A percentile compares a stretch with the other conserved stretches of the same genome.
Evolutionary conservation across 345 rosid genomes (phyloP).

Genomic region (Abelmoschus esculentus): DNA sequence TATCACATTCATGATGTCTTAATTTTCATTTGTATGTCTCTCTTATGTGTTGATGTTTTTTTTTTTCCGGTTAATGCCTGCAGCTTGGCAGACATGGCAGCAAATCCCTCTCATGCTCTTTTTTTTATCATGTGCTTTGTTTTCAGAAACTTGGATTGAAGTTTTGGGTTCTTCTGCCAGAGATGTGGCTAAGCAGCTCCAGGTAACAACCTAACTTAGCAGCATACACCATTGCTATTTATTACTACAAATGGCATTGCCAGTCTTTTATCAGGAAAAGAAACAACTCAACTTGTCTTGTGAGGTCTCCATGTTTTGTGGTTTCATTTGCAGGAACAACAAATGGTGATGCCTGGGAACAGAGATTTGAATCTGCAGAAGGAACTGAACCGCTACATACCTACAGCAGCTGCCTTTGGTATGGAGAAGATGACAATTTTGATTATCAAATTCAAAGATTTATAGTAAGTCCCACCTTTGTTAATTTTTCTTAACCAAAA

Average conservation of each 20-base stretch:
- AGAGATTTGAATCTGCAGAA: slow-evolving; percentile 63
- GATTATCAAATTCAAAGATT: background rate
- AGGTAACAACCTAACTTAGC: background rate
- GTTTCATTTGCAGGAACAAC: slow-evolving; percentile 48
- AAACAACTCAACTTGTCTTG: too few relatives aligned
- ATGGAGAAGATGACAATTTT: background rate
- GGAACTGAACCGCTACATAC: slow-evolving; percentile 68
- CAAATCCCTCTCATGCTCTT: background rate
- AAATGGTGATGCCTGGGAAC: slow-evolving; percentile 84
- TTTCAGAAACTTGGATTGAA: background rate
- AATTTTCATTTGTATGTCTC: background rate
- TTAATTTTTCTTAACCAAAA: too few relatives aligned
- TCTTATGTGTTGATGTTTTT: background rate
- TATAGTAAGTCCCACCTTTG: slow-evolving; percentile 6
- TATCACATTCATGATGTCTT: background rate
- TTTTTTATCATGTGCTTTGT: background rate
- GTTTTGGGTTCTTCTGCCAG: background rate
- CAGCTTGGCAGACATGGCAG: background rate
- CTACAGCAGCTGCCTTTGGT: slow-evolving; percentile 61
- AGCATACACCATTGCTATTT: too few relatives aligned
- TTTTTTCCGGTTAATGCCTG: background rate
- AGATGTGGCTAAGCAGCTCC: background rate
- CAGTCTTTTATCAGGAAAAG: too few relatives aligned
- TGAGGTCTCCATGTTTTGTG: slow-evolving; percentile 6
- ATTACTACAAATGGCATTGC: too few relatives aligned